Evolutionary conservation across 208 protist species (phyloP).

Genomic region (Leishmania aethiopica): DNA sequence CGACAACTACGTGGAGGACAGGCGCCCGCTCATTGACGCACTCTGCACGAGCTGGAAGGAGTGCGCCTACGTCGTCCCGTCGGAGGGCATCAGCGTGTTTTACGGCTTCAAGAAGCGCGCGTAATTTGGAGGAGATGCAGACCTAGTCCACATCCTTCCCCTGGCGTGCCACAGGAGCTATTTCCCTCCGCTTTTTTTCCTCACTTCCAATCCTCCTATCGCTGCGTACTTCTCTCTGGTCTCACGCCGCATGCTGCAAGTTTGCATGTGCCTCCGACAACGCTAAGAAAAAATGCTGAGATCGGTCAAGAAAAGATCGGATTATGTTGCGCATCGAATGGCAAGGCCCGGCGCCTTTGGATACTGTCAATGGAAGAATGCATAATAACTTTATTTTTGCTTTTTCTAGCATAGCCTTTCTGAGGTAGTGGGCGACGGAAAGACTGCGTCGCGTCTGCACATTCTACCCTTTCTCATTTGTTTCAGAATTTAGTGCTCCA

Average conservation of each 20-base stretch:
- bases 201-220: background rate
- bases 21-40: constrained; percentile 41
- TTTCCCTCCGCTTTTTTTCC: background rate
- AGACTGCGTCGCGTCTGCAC: constrained; percentile 3
- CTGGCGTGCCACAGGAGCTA: background rate
- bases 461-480: background rate
- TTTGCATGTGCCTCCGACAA: background rate
- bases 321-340: background rate
- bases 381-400: background rate
- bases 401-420: background rate
- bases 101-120: constrained; percentile 47
- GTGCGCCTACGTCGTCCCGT: constrained; percentile 82
- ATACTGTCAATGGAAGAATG: background rate
- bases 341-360: background rate
- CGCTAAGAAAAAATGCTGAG: background rate
- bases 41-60: constrained; percentile 57
- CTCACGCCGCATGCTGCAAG: background rate
- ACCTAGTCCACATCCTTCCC: background rate
- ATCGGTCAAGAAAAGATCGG: background rate
- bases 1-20: constrained; percentile 73
- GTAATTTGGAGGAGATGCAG: background rate
- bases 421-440: background rate
- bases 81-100: constrained; percentile 75
- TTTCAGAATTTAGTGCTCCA: background rate
- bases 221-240: background rate